Evolutionary conservation across 768 basidiomycete species (phyloP).

Genomic region (Mycena sanguinolenta): DNA sequence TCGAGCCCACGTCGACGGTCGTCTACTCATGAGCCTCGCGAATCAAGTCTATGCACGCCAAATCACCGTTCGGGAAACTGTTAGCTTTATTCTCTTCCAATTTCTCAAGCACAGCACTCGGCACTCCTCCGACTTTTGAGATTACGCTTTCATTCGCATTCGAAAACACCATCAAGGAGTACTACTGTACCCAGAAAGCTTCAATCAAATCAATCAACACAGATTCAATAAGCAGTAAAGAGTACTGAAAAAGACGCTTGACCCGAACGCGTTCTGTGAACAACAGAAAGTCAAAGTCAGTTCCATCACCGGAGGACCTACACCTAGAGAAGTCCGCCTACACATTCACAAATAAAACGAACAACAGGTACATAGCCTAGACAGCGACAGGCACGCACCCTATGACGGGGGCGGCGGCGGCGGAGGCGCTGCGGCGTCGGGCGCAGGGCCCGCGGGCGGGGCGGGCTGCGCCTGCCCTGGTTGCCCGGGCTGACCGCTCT

Average conservation of each 20-base stretch:
- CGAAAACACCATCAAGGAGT: too few species aligned
- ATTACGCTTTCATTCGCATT: too few species aligned
- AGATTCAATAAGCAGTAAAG: slow-evolving; percentile 1
- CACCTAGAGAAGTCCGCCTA: slow-evolving; percentile 23
- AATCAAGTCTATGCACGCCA: too few species aligned
- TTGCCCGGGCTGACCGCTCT: too few species aligned
- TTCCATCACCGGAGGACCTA: slow-evolving; percentile 25
- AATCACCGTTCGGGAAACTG: too few species aligned
- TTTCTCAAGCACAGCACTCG: too few species aligned
- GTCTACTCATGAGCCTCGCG: too few species aligned
- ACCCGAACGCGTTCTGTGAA: neutral
- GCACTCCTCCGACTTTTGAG: too few species aligned
- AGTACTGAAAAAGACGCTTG: neutral
- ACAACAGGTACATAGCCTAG: slow-evolving; percentile 8
- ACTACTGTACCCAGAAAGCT: too few species aligned
- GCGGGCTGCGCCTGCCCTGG: neutral
- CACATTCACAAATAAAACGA: slow-evolving; percentile 34
- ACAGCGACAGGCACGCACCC: slow-evolving; percentile 29
- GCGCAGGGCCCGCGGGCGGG: slow-evolving; percentile 10
- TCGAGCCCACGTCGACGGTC: too few species aligned
- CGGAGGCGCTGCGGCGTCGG: slow-evolving; percentile 23
- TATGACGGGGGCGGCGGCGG: slow-evolving; percentile 34
- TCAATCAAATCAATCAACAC: too few species aligned
- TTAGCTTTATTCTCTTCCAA: too few species aligned
- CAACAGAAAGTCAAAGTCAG: slow-evolving; percentile 30